phyloP scores from a whole-genome alignment of 2,329 filamentous ascomycete species.

The Aspergillus ustus region DNA sequence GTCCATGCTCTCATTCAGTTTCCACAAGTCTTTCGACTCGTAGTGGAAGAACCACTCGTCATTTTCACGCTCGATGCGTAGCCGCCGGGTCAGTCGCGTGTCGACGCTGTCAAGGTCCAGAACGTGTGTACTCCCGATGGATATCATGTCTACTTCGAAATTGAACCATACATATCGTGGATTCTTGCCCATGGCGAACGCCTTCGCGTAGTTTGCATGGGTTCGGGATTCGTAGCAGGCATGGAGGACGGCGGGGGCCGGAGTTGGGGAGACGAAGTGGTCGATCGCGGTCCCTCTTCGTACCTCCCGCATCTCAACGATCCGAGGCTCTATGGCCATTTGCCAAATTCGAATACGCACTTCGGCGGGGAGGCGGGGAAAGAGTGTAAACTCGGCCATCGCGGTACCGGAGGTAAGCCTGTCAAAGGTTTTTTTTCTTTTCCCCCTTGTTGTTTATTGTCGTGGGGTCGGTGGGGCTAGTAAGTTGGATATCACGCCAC shows the following conservation, averaged over 20 bases:
- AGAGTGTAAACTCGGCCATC: constrained; percentile 33
- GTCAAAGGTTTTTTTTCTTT: too few species aligned
- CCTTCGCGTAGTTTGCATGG: not conserved
- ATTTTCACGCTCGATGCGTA: constrained; percentile 5
- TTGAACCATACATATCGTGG: constrained; percentile 11
- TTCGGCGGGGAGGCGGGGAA: constrained; percentile 33
- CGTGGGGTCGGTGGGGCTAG: too few species aligned
- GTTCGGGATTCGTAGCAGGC: constrained; percentile 6
- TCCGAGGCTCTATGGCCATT: constrained; percentile 5
- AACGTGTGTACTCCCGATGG: not conserved
- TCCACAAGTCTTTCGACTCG: not conserved
- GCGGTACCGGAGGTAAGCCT: not conserved
- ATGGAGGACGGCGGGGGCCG: not conserved
- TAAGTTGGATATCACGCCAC: too few species aligned
- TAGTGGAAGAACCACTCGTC: constrained; percentile 2
- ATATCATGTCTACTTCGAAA: constrained; percentile 10
- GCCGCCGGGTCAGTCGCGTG: not conserved
- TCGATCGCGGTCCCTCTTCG: not conserved
- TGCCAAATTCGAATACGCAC: constrained; percentile 3
- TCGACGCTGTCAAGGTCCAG: not conserved
- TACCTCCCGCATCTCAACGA: not conserved
- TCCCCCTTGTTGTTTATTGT: too few species aligned
- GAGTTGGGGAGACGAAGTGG: constrained; percentile 1
- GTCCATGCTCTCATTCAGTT: not conserved
- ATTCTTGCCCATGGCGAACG: not conserved